phyloP scores from a whole-genome alignment of 306 rosid species.

The Vigna hirtella region DNA sequence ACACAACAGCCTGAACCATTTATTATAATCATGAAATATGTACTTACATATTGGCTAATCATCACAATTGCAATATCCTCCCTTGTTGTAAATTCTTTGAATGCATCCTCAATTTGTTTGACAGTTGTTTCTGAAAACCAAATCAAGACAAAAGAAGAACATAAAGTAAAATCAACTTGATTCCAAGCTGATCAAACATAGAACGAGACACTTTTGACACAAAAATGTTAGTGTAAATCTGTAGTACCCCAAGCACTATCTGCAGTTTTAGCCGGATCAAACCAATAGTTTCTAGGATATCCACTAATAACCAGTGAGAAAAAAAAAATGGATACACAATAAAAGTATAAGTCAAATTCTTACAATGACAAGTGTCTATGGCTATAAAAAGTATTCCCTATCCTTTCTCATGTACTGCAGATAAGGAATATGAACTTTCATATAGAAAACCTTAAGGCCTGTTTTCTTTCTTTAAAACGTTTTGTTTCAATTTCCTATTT shows the following conservation, averaged over 20 bases:
- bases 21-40: slow-evolving; percentile 35
- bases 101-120: slow-evolving; percentile 93
- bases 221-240: background rate
- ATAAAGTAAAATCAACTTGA: slow-evolving; percentile 38
- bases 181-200: slow-evolving; percentile 29
- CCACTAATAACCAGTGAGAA: slow-evolving; percentile 9
- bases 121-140: slow-evolving; percentile 77
- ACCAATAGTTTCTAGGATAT: slow-evolving; percentile 22
- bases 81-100: slow-evolving; percentile 85
- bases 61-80: slow-evolving; percentile 87
- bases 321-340: slow-evolving; percentile 6
- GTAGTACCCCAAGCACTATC: slow-evolving; percentile 21
- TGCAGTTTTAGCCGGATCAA: slow-evolving; percentile 17
- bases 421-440: slow-evolving; percentile 12
- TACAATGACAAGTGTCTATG: slow-evolving; percentile 22
- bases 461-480: background rate
- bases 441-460: background rate
- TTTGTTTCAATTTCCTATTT: background rate
- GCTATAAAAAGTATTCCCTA: slow-evolving; percentile 19
- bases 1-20: slow-evolving; percentile 15
- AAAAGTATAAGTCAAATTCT: slow-evolving; percentile 1
- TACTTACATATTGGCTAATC: slow-evolving; percentile 95
- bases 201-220: background rate
- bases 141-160: slow-evolving; percentile 34
- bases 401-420: slow-evolving; percentile 8